Base-by-base conservation (phyloP, 495 filamentous ascomycete genomes). In the Amphirosellinia nigrospora region DNA sequence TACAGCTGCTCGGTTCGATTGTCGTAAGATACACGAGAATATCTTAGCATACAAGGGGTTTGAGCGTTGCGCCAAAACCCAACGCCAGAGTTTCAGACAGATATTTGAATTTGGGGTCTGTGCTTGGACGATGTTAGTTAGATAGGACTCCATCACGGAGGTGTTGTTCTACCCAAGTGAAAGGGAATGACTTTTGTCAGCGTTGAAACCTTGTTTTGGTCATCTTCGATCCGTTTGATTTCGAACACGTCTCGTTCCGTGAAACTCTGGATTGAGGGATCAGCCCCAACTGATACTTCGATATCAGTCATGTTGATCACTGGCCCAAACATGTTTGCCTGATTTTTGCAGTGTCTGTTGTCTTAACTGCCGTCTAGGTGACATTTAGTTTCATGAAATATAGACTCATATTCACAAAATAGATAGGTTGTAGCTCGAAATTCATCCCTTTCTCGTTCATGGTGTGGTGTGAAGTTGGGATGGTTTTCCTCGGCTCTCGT, bases 241-340 rank as follows among this genome's bases (percentile, higher is more conserved):
- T 60, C 36, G 36, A 60, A 60, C 36, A 60, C 56, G 13, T 21
- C 56, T 28, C 56, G 39, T 39, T 60, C 56, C 8, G n/a, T 39
- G 56, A 60, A 39, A 60, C 56, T 13, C 21, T 60, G 56, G 36
- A 41, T 60, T 23, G 32, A 38, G 19, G 56, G 56, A 26, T 60
- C 56, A 41, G 56, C 56, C 34, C 56, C 56, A 21, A 60, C 34
- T 28, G 41, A 6, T 1, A 60, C 56, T 11, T 60, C 34, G 9
- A 60, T 60, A 26, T 60, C 56, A n/a, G 56, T 60, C 11, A 36
- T 60, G 36, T 60, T 39, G 36, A 60, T 60, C 36, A 60, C n/a
- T 36, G 16, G 9, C 5, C 56, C 56, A 28, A 21, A 38, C 56
- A 23, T 26, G n/a, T 16, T 41, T 21, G 34, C 19, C 32, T 41